Evolutionary conservation across 2,329 filamentous ascomycete genomes (phyloP), one percentile per base, ranked within the genome.

Genomic region (Furcasterigmium sp.): DNA sequence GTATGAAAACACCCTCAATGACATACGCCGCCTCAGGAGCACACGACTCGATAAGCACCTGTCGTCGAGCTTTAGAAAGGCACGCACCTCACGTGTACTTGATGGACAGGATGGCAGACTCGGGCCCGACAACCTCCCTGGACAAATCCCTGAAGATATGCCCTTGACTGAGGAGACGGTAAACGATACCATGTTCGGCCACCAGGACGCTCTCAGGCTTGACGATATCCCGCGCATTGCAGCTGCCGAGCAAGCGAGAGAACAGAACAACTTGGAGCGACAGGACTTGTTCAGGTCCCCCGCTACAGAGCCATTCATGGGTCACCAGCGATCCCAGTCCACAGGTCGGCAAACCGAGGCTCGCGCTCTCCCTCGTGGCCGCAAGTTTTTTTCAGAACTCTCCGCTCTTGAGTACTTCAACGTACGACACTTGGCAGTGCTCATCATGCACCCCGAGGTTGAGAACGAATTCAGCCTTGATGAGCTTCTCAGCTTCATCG

Each of bases 321-420:
- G 32, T 17, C 82, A 87, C 54, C 78, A 60, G 75, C 79, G 63
- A 66, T 85, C 60, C 80, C 82, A 64, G 57, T 78, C 70, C 50
- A 75, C 68, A 10, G 68, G 71, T 19, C 67, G 70, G 41, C 73
- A 72, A 41, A 69, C 73, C 40, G 73, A 76, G 17, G 56, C 72
- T 6, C 78, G 79, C 23, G 56, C 64, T 18, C 18, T 15, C 8
- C 30, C 39, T 4, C 75, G 68, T 41, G 66, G 75, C 2, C 88
- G 91, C 58, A 87, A 84, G 54, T 98, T 95, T 67, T 98, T 98
- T 61, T 96, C 93, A 0, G 93, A 98, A 60, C 76, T 98, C 6
- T 95, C 93, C 3, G 90, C 88, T 1, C 72, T 98, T 23, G 93
- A 98, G 60, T 97, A 96, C 60, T 97, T 98, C 63, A 97, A 97